These are phyloP conservation scores for Amborella trichopoda DNA, from an alignment of 164 flowering plant species.

Conservation along the genomic window DNA sequence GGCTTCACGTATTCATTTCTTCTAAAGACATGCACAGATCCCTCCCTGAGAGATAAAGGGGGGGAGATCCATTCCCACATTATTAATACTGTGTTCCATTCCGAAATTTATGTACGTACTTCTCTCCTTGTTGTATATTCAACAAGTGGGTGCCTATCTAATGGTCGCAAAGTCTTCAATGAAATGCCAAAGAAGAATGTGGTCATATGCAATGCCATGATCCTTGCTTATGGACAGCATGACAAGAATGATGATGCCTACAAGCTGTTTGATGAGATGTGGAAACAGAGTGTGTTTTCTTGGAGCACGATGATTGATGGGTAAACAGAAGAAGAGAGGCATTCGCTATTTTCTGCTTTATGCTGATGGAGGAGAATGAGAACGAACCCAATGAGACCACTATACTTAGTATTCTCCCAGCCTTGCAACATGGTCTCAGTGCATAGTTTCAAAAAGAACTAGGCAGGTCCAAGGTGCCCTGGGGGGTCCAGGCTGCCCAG, in stretches of 20 bases:
- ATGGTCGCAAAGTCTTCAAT: conserved; percentile 12
- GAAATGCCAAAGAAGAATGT: conserved; percentile 10
- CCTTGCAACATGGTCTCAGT: too few species aligned
- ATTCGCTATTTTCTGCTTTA: conserved; percentile 7
- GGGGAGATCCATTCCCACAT: conserved; percentile 13
- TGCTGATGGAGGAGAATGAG: conserved; percentile 10
- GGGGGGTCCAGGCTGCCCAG: too few species aligned
- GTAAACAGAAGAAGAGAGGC: conserved; percentile 11
- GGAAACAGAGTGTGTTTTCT: conserved; percentile 7
- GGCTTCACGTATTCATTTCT: conserved; percentile 17
- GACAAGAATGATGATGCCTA: conserved; percentile 13
- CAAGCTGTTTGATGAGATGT: conserved; percentile 12
- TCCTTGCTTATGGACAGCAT: conserved; percentile 14
- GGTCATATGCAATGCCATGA: conserved; percentile 20
- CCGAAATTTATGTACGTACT: conserved; percentile 15
- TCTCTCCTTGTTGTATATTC: conserved; percentile 15
- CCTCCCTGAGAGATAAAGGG: conserved; percentile 10
- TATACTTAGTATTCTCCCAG: conserved; percentile 11
- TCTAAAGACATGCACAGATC: conserved; percentile 17
- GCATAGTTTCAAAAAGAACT: too few species aligned
- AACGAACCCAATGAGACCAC: conserved; percentile 13
- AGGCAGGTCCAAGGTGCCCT: too few species aligned
- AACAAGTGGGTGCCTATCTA: conserved; percentile 4
- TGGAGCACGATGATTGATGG: conserved; percentile 24
- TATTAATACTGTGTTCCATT: conserved; percentile 10